Evolutionary conservation across 257 asterid species (phyloP), one percentile per base, ranked within the genome.

Genomic region (Solanum pinnatisectum): DNA sequence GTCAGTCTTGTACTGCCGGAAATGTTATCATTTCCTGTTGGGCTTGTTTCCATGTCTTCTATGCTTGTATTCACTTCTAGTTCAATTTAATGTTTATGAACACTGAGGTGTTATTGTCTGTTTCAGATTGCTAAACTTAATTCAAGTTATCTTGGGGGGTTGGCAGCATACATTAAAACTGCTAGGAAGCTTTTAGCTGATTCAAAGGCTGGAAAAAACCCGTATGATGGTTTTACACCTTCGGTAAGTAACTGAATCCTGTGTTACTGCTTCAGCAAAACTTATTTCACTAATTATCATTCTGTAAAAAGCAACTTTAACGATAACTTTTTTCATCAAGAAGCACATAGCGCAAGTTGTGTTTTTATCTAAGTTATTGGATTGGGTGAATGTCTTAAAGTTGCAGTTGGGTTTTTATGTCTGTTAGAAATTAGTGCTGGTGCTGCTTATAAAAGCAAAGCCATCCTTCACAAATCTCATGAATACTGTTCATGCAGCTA

Each of bases 161-260:
- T 97, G 88, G 89, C 88, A 87, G 92, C 98, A 46, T 97, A 97
- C 88, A 91, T 97, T 90, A 94, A 90, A 90, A 96, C 95, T 87
- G 99, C 99, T 49, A 92, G 95, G 89, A 94, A 95, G 91, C 98
- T 97, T 90, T 93, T 97, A 90, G 98, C 98, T 35, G 98, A 96
- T 92, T 97, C 99, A 20, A 96, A 95, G 90, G 93, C 99, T 88
- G 99, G 99, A 89, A 97, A 92, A 90, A 97, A 97, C 88, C 99
- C 99, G 11, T 97, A 91, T 88, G 98, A 97, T 87, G 99, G 99
- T 87, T 97, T 97, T 92, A 89, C 95, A 76, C 99, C 99, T 86
- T 96, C 99, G 36, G 99, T 97, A 91, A 95, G 98, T 93, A 87
- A 82, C 72, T 72, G n/a, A 33, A 84, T 86, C 86, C 86, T 76